Evolutionary conservation across 2,329 filamentous ascomycete species (phyloP).

Genomic region (Cladosporium austrohemisphaericum): DNA sequence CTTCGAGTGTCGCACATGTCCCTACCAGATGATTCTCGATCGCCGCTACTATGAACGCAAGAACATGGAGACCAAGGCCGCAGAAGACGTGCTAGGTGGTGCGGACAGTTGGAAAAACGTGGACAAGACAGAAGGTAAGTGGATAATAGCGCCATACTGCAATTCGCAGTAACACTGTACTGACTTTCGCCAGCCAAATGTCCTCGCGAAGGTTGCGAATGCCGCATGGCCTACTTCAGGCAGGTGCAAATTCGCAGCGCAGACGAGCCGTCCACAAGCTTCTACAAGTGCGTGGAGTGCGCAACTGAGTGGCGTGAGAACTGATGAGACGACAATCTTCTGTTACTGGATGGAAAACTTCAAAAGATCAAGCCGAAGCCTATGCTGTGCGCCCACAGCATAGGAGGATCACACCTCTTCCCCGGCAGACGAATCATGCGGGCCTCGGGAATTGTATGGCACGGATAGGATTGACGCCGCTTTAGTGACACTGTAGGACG

Average conservation of each 20-base stretch:
- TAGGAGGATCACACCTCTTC: no score
- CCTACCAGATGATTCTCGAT: slow-evolving; percentile 81
- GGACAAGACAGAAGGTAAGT: slow-evolving; percentile 66
- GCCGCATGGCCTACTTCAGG: slow-evolving; percentile 85
- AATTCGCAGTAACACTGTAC: neutral
- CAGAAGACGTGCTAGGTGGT: slow-evolving; percentile 86
- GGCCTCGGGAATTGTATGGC: no score
- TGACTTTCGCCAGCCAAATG: slow-evolving; percentile 64
- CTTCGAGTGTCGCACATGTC: slow-evolving; percentile 92
- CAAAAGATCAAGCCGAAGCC: no score
- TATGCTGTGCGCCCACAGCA: no score
- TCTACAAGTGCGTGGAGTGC: slow-evolving; percentile 64
- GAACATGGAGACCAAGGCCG: slow-evolving; percentile 75
- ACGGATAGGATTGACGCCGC: no score
- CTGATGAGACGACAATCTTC: no score
- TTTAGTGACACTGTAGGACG: no score
- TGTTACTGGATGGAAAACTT: no score
- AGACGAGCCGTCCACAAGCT: slow-evolving; percentile 97
- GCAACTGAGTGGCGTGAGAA: slow-evolving; percentile 44
- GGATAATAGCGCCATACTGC: neutral
- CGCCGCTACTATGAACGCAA: slow-evolving; percentile 78
- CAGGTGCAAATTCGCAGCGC: slow-evolving; percentile 97
- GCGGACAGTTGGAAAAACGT: slow-evolving; percentile 87
- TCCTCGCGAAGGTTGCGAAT: slow-evolving; percentile 73
- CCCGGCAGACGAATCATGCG: no score